phyloP scores from a whole-genome alignment of 208 protist genomes.

The Plasmodiophora brassicae region DNA sequence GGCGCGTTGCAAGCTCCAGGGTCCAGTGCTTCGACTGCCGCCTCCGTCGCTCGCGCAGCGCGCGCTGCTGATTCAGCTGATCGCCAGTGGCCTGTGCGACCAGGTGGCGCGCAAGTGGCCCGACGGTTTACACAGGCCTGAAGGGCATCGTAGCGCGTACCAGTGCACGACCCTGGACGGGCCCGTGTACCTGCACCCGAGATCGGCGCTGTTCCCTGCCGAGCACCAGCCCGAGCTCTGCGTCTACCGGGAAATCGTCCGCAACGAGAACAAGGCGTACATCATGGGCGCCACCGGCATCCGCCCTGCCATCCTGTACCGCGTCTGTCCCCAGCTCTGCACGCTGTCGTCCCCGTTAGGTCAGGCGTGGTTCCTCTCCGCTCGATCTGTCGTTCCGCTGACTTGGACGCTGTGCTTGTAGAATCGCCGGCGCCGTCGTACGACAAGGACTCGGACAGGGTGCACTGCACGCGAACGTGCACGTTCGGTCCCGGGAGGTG shows the following conservation, averaged over 20 bases:
- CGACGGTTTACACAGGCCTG: too few relatives aligned
- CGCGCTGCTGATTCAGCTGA: neutral
- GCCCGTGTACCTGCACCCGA: neutral
- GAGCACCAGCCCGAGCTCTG: neutral
- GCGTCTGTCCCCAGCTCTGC: neutral
- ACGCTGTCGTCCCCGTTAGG: neutral
- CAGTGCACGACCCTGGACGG: neutral
- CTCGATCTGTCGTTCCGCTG: too few relatives aligned
- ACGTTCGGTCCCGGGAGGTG: neutral
- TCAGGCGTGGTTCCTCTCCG: too few relatives aligned
- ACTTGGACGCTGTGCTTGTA: too few relatives aligned
- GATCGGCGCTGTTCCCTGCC: neutral
- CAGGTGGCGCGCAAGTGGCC: neutral
- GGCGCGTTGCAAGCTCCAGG: neutral
- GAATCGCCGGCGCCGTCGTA: neutral
- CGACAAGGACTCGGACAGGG: neutral
- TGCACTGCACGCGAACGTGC: neutral
- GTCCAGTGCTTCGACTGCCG: neutral
- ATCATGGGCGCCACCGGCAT: neutral
- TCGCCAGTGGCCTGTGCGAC: neutral
- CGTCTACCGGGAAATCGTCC: neutral
- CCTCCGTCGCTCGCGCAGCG: neutral
- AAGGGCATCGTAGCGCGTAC: neutral
- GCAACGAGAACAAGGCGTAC: neutral
- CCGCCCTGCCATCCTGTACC: neutral